These are phyloP conservation scores for Coprinopsis marcescibilis DNA, from an alignment of 768 basidiomycete genomes.

Conservation along the genomic window DNA sequence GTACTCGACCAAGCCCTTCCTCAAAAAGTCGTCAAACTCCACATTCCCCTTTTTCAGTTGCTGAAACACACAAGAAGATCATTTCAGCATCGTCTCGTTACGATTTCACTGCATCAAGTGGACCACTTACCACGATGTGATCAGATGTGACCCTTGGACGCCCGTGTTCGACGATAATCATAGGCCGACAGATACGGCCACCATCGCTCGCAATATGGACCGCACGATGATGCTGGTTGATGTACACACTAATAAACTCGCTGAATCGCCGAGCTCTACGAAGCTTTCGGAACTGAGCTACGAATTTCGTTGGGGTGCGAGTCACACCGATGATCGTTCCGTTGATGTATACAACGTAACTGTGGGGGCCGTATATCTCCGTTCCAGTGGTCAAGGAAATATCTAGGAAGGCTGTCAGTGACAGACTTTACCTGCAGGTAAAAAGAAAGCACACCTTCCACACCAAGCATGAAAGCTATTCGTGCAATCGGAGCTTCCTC, in stretches of 20 bases:
- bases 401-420: constrained; percentile 61
- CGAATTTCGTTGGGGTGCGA: constrained; percentile 78
- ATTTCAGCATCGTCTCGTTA: background rate
- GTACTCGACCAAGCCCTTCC: constrained; percentile 91
- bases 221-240: constrained; percentile 90
- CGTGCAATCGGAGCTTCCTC: constrained; percentile 92
- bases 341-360: constrained; percentile 95
- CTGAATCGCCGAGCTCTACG: constrained; percentile 88
- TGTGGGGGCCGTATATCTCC: constrained; percentile 91
- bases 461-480: constrained; percentile 90
- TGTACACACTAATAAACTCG: constrained; percentile 95
- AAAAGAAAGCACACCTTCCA: constrained; percentile 66
- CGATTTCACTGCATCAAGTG: background rate
- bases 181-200: constrained; percentile 94
- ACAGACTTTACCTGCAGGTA: constrained; percentile 2
- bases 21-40: constrained; percentile 91
- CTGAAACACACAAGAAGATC: constrained; percentile 33
- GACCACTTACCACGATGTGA: constrained; percentile 62
- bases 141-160: constrained; percentile 69
- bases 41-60: constrained; percentile 73
- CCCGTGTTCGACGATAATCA: constrained; percentile 91
- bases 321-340: constrained; percentile 94
- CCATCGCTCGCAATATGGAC: constrained; percentile 98
- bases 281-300: constrained; percentile 85
- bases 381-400: constrained; percentile 88